Base-by-base conservation (phyloP, 805 yeast species). In the Priceomyces haplophilus region DNA sequence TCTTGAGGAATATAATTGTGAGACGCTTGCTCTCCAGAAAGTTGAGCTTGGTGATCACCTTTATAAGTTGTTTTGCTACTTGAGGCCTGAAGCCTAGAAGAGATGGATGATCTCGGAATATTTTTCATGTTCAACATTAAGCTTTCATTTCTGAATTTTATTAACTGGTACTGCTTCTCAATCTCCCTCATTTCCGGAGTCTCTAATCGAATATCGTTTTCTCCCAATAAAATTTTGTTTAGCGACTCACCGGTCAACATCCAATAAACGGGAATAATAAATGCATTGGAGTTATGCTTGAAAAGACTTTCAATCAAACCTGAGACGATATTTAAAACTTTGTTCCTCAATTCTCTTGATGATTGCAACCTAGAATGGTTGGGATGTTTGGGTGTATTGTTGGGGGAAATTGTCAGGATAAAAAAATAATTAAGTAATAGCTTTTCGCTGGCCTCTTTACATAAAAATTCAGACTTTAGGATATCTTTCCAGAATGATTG, bases 401-500 rank as follows among this genome's bases (percentile, higher is more conserved):
- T 29, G 6, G 40, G 13, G 12, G 43, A 33, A 8, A 54, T 56
- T 54, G 54, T 67, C 46, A 52, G 65, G 2, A 76, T 58, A 25
- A 66, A 59, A 34, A 67, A 66, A 49, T 73, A 75, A 46, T 72
- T 74, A 34, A 74, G 55, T 2, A 87, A 61, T 44, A 88, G 63
- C 3, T 72, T 67, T 50, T 83, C 89, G 20, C 85, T 77, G 10
- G 85, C 59, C 45, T 80, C 85, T 48, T 85, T 84, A 19, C 86
- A 73, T 16, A 83, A 58, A 49, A 75, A 76, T 35, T 83, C 87
- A 3, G 65, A 56, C 31, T 70, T 66, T 3, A 81, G 61, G 2
- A 88, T 62, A 39, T 83, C 85, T 41, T 68, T 67, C 96, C 96
- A 89, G 53, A 86, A 85, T 18, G 82, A 67, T 45, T 79, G 75